Evolutionary conservation across 1,284 basidiomycete species (phyloP), one percentile per base, ranked within the genome.

Genomic region (Phaffia rhodozyma): DNA sequence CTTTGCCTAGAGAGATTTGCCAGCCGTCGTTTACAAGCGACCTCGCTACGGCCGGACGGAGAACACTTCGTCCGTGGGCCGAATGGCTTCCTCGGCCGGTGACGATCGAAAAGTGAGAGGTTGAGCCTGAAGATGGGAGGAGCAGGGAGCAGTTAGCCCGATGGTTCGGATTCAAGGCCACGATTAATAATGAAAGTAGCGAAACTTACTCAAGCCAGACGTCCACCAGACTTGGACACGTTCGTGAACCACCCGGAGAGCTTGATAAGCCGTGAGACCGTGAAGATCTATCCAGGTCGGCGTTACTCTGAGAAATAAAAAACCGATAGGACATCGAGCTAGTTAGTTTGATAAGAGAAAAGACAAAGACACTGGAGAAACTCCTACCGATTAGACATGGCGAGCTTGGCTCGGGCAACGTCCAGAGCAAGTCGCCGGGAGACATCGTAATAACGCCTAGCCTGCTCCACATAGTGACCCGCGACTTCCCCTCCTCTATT

Each of bases 261-360:
- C 62, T 48, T 64, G 58, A 55, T 59, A 64, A 11, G 52, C 23
- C 13, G 57, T 60, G 30, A 64, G 58, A 3, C 62, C 62, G 53
- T 64, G 62, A 20, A 64, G 58, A 50, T 64, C 62, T 30, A 64
- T 32, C 53, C 47, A 49, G 43, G 32, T 50, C 29, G 56, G 21
- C 21, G 62, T 55, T 47, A 52, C 49, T 48, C 62, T 59, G n/a
- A n/a, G n/a, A n/a, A n/a, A n/a, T 21, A 13, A 23, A 16, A 43
- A 11, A 43, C 13, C 38, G 38, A 11, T 11, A 43, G 13, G 13
- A 11, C 13, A 43, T 11, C 5, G 16, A 43, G 32, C 18, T 9
- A 21, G 32, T 56, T 34, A 29, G 29, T 56, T 34, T 16, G 49
- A 13, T 3, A 50, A 55, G 1, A 21, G 53, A 51, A 7, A 43